Conservation (phyloP, 345 rosid genomes). For the Brassica incana region DNA sequence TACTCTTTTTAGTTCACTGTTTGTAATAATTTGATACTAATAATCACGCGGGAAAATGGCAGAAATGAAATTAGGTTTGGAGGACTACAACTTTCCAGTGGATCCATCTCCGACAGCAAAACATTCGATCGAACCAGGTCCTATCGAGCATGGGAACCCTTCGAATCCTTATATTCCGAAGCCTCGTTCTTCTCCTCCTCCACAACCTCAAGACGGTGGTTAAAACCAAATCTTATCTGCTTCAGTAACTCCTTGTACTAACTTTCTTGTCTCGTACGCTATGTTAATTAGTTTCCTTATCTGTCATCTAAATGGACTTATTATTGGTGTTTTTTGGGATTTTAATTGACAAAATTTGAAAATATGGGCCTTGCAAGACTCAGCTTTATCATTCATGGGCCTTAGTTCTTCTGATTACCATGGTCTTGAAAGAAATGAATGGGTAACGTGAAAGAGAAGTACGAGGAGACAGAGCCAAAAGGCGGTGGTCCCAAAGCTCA, state of each 20-base stretch:
- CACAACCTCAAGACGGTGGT: constrained; percentile 30
- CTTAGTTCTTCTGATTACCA: neutral
- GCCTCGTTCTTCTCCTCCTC: constrained; percentile 36
- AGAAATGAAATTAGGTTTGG: constrained; percentile 38
- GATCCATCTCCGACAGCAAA: constrained; percentile 72
- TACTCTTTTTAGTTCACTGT: neutral
- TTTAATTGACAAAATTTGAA: neutral
- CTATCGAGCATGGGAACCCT: constrained; percentile 67
- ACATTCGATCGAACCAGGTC: constrained; percentile 54
- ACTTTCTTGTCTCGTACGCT: neutral
- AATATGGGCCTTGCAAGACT: constrained; percentile 11
- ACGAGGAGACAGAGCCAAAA: constrained; percentile 27
- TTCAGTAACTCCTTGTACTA: constrained; percentile 5
- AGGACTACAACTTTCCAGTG: constrained; percentile 51
- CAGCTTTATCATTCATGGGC: constrained; percentile 1
- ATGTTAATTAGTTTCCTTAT: neutral
- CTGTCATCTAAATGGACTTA: neutral
- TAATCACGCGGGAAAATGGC: neutral
- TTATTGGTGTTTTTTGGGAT: neutral
- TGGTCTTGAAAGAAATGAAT: constrained; percentile 15
- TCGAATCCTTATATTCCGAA: constrained; percentile 63
- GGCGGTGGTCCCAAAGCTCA: constrained; percentile 31
- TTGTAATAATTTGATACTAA: neutral
- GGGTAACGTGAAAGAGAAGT: constrained; percentile 37
- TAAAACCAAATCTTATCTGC: constrained; percentile 20